Conservation (phyloP, 306 rosid genomes). For the Gastrolobium villosum region DNA sequence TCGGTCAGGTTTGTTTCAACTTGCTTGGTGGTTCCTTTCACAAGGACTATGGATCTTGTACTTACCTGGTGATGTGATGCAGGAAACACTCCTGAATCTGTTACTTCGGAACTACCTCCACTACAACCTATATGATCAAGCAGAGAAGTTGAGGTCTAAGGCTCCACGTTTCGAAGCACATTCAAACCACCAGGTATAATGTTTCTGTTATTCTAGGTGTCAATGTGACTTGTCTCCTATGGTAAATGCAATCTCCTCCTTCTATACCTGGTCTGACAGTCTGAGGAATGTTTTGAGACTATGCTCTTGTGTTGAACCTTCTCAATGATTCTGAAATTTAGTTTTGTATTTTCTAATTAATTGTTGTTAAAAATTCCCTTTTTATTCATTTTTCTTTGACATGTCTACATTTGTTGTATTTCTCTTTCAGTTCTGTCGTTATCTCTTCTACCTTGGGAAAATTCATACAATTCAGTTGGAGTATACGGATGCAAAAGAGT, state of each 20-base stretch:
- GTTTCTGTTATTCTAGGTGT: conserved; percentile 17
- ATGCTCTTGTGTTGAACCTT: conserved; percentile 12
- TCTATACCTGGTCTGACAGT: neutral
- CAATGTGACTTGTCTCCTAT: neutral
- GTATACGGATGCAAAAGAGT: conserved; percentile 97
- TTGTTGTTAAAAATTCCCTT: neutral
- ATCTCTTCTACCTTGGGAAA: conserved; percentile 95
- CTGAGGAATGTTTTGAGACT: neutral
- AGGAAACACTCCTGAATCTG: conserved; percentile 85
- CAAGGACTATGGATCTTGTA: conserved; percentile 33
- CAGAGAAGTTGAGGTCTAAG: conserved; percentile 90
- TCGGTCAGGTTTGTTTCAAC: conserved; percentile 75
- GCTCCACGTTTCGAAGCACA: conserved; percentile 94
- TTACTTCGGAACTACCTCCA: conserved; percentile 86
- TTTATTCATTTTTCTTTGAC: conserved; percentile 6
- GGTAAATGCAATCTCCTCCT: neutral
- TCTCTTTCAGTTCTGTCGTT: conserved; percentile 83
- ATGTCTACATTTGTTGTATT: conserved; percentile 35
- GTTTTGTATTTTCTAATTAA: neutral
- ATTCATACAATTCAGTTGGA: conserved; percentile 96
- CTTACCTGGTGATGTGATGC: conserved; percentile 45
- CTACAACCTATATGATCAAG: conserved; percentile 83
- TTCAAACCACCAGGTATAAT: conserved; percentile 84
- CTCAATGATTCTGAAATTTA: conserved; percentile 6
- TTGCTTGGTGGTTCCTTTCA: neutral